A percentile compares a stretch with the other conserved stretches of the same genome.
phyloP scores from a whole-genome alignment of 495 filamentous ascomycete species.

The Bathelium albidoporum region DNA sequence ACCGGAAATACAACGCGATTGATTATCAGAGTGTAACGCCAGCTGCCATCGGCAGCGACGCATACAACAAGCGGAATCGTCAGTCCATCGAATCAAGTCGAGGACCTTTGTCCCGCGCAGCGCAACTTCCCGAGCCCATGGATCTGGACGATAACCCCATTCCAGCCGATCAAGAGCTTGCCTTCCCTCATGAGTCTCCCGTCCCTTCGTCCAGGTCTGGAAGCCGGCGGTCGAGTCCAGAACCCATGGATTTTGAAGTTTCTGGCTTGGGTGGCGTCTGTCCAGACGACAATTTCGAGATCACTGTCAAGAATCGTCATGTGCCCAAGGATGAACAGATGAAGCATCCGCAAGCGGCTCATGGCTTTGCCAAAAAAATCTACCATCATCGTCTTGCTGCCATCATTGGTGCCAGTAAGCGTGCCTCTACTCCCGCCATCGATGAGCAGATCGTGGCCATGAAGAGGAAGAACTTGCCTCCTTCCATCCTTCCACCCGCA shows the following conservation, averaged over 20 bases:
- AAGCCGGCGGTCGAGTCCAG: slow-evolving; percentile 8
- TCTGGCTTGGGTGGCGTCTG: slow-evolving; percentile 55
- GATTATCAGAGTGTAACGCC: slow-evolving; percentile 10
- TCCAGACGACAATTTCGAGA: slow-evolving; percentile 57
- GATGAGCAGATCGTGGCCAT: slow-evolving; percentile 21
- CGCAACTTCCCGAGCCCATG: slow-evolving; percentile 16
- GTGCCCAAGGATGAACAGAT: slow-evolving; percentile 7
- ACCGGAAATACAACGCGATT: not conserved
- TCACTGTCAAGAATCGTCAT: slow-evolving; percentile 45
- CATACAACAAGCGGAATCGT: not conserved
- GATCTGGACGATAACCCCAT: slow-evolving; percentile 16
- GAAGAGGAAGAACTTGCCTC: slow-evolving; percentile 19
- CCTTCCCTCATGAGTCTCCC: slow-evolving; percentile 9
- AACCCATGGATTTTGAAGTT: slow-evolving; percentile 40
- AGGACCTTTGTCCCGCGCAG: slow-evolving; percentile 12
- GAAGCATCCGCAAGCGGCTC: not conserved
- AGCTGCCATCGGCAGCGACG: not conserved
- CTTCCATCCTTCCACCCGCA: slow-evolving; percentile 26
- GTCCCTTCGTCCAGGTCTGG: not conserved
- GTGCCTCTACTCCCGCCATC: not conserved
- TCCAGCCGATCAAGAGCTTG: slow-evolving; percentile 12
- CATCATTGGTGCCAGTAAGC: not conserved
- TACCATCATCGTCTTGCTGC: not conserved
- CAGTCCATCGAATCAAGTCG: slow-evolving; percentile 1
- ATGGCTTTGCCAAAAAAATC: slow-evolving; percentile 8